Evolutionary conservation across 2,329 filamentous ascomycete species (phyloP), one percentile per base, ranked within the genome.

Genomic region (Graphilbum ipis-grandicollis): DNA sequence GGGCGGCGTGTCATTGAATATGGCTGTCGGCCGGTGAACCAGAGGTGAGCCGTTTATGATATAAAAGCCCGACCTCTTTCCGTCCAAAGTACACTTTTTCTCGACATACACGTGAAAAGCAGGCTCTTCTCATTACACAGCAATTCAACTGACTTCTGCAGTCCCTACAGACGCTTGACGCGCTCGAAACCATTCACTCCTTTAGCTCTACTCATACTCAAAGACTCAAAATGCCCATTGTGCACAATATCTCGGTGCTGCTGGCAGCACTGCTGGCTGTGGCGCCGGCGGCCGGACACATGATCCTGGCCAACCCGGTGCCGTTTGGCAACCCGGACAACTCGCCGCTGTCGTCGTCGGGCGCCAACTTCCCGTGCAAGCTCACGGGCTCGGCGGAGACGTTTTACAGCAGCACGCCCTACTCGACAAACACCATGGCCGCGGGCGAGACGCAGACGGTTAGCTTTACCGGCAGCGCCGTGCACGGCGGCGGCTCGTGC

Each of bases 381-480:
- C 55, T 44, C 17, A 28, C 65, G 34, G 60, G 44, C 19, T 66
- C 14, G 10, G 45, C 1, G 58, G 57, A 1, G 54, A 54, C 36
- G 65, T 44, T 56, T 36, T 67, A 67, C 42, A 31, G 23, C 33
- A 26, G 34, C 15, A 31, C 33, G 10, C 9, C 28, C 1, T 36
- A 40, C 4, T 10, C 41, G 39, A 43, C 41, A 39, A 45, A 45
- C 41, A 46, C 40, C 25, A 44, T 47, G 42, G 41, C 41, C 26
- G 23, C 42, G 5, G 45, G 44, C 35, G 38, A 36, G 21, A 39
- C 41, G 15, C 37, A 46, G 34, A 37, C 37, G 15, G 33, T 51
- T 23, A 45, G 49, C 30, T 53, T 53, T 43, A 47, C 40, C 12
- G 48, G 51, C 25, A 47, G 44, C n/a, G 48, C 44, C 3, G 47